These are phyloP conservation scores for Medicago lupulina DNA, from an alignment of 306 rosid genomes.

Conservation along the genomic window DNA sequence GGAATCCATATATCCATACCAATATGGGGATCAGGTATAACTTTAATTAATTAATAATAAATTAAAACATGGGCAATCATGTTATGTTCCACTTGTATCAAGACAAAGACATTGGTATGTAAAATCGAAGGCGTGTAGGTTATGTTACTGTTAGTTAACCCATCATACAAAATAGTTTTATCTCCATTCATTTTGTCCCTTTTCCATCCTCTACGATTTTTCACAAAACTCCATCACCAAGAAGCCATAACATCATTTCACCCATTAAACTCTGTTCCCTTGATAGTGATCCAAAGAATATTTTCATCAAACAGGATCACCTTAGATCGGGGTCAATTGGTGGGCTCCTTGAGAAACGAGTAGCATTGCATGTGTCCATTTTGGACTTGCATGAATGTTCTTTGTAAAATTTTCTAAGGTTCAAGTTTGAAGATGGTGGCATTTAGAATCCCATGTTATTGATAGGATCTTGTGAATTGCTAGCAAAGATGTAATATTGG, in stretches of 20 bases:
- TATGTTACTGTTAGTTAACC: slow-evolving; percentile 50
- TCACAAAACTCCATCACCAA: slow-evolving; percentile 71
- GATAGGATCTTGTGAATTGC: slow-evolving; percentile 45
- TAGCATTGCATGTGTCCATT: slow-evolving; percentile 33
- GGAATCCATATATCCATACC: slow-evolving; percentile 22
- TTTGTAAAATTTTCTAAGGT: slow-evolving; percentile 31
- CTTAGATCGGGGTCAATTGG: slow-evolving; percentile 33
- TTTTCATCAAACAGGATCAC: slow-evolving; percentile 28
- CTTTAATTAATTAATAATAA: slow-evolving; percentile 12
- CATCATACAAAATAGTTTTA: slow-evolving; percentile 46
- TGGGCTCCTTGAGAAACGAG: slow-evolving; percentile 41
- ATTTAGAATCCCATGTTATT: slow-evolving; percentile 65
- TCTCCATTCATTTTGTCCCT: slow-evolving; percentile 56
- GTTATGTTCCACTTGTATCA: slow-evolving; percentile 45
- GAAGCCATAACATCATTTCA: slow-evolving; percentile 52
- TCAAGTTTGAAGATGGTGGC: slow-evolving; percentile 12
- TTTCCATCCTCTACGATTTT: slow-evolving; percentile 46
- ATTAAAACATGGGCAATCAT: slow-evolving; percentile 37
- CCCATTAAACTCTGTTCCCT: slow-evolving; percentile 46
- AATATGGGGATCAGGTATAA: slow-evolving; percentile 33
- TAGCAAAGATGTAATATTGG: slow-evolving; percentile 29
- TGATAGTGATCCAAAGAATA: slow-evolving; percentile 34
- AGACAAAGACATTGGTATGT: slow-evolving; percentile 60
- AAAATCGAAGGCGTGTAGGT: slow-evolving; percentile 47
- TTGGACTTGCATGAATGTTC: slow-evolving; percentile 42